Evolutionary conservation across 495 filamentous ascomycete genomes (phyloP).

Genomic region (Hamigera avellanea): DNA sequence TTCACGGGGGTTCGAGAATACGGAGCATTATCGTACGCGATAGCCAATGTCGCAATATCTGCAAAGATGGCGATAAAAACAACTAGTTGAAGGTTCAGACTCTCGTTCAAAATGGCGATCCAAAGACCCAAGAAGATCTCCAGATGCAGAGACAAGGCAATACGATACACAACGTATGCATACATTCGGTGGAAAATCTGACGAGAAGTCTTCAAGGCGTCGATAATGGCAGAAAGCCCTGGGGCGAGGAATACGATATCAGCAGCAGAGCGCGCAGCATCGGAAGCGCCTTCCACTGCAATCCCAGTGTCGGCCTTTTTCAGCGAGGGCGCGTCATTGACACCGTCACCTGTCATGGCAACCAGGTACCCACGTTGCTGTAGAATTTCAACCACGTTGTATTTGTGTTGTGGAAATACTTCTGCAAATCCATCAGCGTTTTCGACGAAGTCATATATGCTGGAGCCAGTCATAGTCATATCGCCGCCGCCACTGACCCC

Average conservation of each 20-base stretch:
- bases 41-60: conserved; percentile 84
- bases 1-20: conserved; percentile 81
- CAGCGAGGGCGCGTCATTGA: conserved; percentile 91
- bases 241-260: conserved; percentile 91
- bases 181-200: conserved; percentile 98
- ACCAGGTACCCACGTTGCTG: conserved; percentile 92
- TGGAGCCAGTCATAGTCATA: conserved; percentile 87
- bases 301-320: conserved; percentile 88
- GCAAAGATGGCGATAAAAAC: conserved; percentile 94
- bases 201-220: conserved; percentile 85
- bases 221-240: conserved; percentile 85
- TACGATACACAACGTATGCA: conserved; percentile 92
- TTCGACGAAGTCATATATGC: conserved; percentile 91
- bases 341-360: conserved; percentile 97
- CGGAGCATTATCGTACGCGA: conserved; percentile 88
- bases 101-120: conserved; percentile 78
- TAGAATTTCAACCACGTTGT: conserved; percentile 90
- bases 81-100: conserved; percentile 72
- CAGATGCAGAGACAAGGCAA: conserved; percentile 81
- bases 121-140: conserved; percentile 83
- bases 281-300: conserved; percentile 86
- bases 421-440: conserved; percentile 89
- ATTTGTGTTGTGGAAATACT: conserved; percentile 96
- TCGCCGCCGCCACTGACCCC: conserved; percentile 76
- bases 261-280: conserved; percentile 83